These are phyloP conservation scores for Datura wrightii DNA, from an alignment of 257 asterid genomes.

Conservation along the genomic window DNA sequence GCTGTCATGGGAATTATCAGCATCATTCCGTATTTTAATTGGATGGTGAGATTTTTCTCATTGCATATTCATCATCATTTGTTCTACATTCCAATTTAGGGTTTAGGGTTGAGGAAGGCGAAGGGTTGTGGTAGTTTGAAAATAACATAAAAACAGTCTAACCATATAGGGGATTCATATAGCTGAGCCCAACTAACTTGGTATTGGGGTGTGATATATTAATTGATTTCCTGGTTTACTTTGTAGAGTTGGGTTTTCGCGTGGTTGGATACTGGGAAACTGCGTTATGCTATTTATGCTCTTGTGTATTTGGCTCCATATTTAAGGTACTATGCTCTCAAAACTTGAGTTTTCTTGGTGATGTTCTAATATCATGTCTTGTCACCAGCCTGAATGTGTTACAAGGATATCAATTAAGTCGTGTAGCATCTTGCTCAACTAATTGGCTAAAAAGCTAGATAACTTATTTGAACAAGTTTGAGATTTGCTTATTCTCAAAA, in stretches of 20 bases:
- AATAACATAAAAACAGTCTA: not conserved
- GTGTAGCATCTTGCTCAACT: no score
- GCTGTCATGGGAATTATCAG: constrained; percentile 96
- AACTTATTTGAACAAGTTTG: not conserved
- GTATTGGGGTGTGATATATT: not conserved
- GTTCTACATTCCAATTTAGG: not conserved
- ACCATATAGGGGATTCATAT: not conserved
- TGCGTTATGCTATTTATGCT: constrained; percentile 87
- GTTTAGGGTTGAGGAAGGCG: constrained; percentile 7
- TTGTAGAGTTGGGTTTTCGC: constrained; percentile 98
- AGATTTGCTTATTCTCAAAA: not conserved
- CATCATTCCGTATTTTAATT: constrained; percentile 93
- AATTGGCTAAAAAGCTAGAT: not conserved
- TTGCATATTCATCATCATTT: not conserved
- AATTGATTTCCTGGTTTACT: constrained; percentile 19
- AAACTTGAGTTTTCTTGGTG: not conserved
- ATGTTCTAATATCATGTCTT: not conserved
- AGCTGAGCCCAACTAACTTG: not conserved
- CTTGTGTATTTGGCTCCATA: constrained; percentile 92
- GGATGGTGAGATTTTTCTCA: constrained; percentile 66
- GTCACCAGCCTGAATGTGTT: not conserved
- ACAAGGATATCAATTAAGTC: not conserved
- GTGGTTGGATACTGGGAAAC: constrained; percentile 88
- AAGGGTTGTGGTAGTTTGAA: constrained; percentile 4
- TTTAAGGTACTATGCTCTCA: constrained; percentile 61